phyloP scores from a whole-genome alignment of 768 basidiomycete genomes.

The Phylloporus sp. region DNA sequence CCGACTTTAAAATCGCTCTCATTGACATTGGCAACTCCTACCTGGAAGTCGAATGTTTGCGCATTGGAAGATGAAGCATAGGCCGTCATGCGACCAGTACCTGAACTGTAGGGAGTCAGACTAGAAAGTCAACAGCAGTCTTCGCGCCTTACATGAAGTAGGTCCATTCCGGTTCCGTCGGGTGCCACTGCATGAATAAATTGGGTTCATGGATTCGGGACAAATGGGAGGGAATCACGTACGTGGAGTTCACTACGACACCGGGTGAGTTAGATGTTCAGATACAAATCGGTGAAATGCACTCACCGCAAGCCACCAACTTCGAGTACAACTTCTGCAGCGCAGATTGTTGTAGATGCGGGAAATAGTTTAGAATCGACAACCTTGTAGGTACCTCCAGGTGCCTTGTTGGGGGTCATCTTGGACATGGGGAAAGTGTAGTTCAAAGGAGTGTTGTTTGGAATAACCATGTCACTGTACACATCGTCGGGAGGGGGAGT shows the following conservation, averaged over 20 bases:
- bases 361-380: conserved; percentile 53
- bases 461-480: conserved; percentile 41
- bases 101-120: conserved; percentile 26
- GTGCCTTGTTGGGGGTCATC: conserved; percentile 36
- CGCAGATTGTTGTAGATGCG: conserved; percentile 48
- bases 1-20: background rate
- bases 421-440: conserved; percentile 53
- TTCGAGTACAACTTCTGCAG: conserved; percentile 54
- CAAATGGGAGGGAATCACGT: conserved; percentile 12
- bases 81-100: conserved; percentile 38
- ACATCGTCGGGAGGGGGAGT: conserved; percentile 39
- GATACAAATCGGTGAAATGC: background rate
- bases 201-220: background rate
- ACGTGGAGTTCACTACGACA: conserved; percentile 41
- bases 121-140: background rate
- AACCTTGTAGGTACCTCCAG: conserved; percentile 57
- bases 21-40: background rate
- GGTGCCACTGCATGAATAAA: conserved; percentile 41
- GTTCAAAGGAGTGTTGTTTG: conserved; percentile 46
- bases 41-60: conserved; percentile 43
- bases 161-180: conserved; percentile 46
- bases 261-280: background rate
- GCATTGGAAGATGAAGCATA: conserved; percentile 40
- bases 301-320: conserved; percentile 56
- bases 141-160: conserved; percentile 32